Percentiles rank a stretch among this genome's conserved stretches.
Conservation (phyloP, 2,329 filamentous ascomycete species). For the Erysiphe pisi region DNA sequence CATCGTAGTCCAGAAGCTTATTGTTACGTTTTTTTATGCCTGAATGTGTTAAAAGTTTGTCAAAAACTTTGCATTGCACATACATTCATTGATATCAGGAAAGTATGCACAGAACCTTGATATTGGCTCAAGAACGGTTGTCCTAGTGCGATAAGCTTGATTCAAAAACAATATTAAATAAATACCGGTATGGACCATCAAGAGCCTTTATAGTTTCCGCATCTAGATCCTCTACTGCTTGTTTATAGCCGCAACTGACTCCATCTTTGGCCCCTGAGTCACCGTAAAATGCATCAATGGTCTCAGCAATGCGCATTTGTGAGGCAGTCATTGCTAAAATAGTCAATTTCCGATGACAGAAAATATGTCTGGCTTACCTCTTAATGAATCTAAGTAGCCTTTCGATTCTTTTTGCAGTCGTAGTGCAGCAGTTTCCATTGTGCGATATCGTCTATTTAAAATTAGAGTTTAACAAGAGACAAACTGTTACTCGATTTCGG, state of each 20-base stretch:
- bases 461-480: too few relatives aligned
- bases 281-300: slow-evolving; percentile 98
- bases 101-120: slow-evolving; percentile 96
- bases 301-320: slow-evolving; percentile 98
- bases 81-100: slow-evolving; percentile 95
- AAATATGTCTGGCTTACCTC: slow-evolving; percentile 47
- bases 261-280: slow-evolving; percentile 91
- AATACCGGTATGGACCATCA: slow-evolving; percentile 80
- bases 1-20: slow-evolving; percentile 97
- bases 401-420: slow-evolving; percentile 96
- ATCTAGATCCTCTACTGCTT: slow-evolving; percentile 94
- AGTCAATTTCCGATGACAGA: slow-evolving; percentile 29
- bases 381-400: slow-evolving; percentile 88
- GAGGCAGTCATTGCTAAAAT: slow-evolving; percentile 85
- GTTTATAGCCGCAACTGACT: slow-evolving; percentile 93
- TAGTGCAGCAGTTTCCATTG: slow-evolving; percentile 89
- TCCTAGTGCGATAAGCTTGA: slow-evolving; percentile 42
- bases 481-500: too few relatives aligned
- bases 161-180: neutral
- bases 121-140: slow-evolving; percentile 92
- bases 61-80: slow-evolving; percentile 33
- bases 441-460: slow-evolving; percentile 67
- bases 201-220: slow-evolving; percentile 97
- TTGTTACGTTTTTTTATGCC: slow-evolving; percentile 97
- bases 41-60: slow-evolving; percentile 37